Base-by-base conservation (phyloP, 441 rosid genomes). In the Corymbia citriodora region DNA sequence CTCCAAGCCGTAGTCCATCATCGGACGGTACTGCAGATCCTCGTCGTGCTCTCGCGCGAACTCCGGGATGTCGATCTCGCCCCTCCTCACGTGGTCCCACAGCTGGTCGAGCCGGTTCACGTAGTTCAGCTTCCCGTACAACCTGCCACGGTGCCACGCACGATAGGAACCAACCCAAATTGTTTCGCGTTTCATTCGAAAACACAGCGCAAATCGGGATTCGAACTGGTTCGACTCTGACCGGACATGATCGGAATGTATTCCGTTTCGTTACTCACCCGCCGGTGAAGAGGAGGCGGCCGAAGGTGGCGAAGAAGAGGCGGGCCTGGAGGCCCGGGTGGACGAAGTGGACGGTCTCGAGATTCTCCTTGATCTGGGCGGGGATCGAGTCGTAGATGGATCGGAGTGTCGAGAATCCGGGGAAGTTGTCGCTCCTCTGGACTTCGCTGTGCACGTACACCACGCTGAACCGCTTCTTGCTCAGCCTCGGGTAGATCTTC, bases 71-170 rank as follows among this genome's bases (percentile, higher is more conserved):
- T 95, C 98, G 40, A 95, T 89, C 95, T 95, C 99, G 54, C 93
- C 94, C 93, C 99, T 95, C 94, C 96, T 94, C 87, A 97, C 94
- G 23, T 96, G 98, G 89, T 96, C 98, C 99, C 99, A 97, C 87
- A 97, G 87, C 90, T 92, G 95, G 90, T 96, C 98, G 49, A 96
- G 92, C 92, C 99, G 93, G 95, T 88, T 96, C 90, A 94, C 91
- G 92, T 95, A 96, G 93, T 93, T 96, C 25, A 97, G 90, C 96
- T 96, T 97, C 91, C 93, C 94, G 87, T 96, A 96, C 92, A 97
- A 90, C 95, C 99, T 95, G 94, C 91, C 90, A 88, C 89, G 90
- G 83, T 40, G 45, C 45, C 90, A 86, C 89, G 91, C 86, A 72
- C 88, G 86, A 94, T 29, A 9, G n/a, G 15, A 79, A 45, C 29